Evolutionary conservation across 2,329 filamentous ascomycete genomes (phyloP).

Genomic region (Sporothrix mexicana): DNA sequence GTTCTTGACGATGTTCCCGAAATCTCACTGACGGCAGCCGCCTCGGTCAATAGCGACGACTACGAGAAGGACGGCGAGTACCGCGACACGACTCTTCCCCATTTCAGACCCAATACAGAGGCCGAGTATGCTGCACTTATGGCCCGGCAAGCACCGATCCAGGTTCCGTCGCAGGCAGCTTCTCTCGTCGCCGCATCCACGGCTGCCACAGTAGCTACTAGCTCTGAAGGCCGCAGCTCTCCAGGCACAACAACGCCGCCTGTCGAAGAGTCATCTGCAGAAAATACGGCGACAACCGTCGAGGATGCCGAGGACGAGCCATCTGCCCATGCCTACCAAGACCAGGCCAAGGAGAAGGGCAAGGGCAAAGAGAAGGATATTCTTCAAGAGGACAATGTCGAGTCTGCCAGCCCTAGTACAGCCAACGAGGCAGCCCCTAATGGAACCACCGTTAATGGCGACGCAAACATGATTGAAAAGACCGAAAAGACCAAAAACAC

Average conservation of each 20-base stretch:
- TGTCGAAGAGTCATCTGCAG: not conserved
- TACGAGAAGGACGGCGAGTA: slow-evolving; percentile 36
- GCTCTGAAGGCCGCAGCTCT: slow-evolving; percentile 30
- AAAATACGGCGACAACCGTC: not conserved
- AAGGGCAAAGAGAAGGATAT: slow-evolving; percentile 29
- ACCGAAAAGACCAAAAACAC: not conserved
- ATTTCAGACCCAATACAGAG: slow-evolving; percentile 66
- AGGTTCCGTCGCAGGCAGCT: slow-evolving; percentile 26
- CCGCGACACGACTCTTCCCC: slow-evolving; percentile 69
- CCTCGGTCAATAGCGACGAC: slow-evolving; percentile 27
- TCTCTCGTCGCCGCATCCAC: slow-evolving; percentile 27
- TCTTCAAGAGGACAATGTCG: not conserved
- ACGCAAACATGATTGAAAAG: not conserved
- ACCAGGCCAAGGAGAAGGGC: slow-evolving; percentile 7
- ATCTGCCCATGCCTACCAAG: not conserved
- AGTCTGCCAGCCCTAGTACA: too few species aligned
- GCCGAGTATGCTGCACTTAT: slow-evolving; percentile 27
- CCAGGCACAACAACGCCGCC: slow-evolving; percentile 15
- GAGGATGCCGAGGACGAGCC: not conserved
- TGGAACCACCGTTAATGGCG: too few species aligned
- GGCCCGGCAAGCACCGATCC: not conserved
- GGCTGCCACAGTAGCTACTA: slow-evolving; percentile 33
- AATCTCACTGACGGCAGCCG: slow-evolving; percentile 28
- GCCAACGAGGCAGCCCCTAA: too few species aligned
- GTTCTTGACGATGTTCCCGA: slow-evolving; percentile 10